Percentiles rank a stretch among this genome's conserved stretches.
Evolutionary conservation across 805 yeast species (phyloP).

Genomic region (Isabelozyma rhagii): DNA sequence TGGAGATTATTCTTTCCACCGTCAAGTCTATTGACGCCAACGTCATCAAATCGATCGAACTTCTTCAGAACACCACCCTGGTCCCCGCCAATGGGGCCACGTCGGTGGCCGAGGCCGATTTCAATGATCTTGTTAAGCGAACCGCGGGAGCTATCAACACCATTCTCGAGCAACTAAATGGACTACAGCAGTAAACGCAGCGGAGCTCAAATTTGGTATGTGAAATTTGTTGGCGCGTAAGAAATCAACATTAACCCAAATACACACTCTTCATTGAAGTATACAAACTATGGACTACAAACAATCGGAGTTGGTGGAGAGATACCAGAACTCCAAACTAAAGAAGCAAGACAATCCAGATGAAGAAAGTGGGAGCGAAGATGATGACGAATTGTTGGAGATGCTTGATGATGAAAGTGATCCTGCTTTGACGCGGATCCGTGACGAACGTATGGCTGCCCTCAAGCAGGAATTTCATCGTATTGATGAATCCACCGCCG

Average conservation of each 20-base stretch:
- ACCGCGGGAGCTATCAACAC: constrained; percentile 14
- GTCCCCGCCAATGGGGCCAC: background rate
- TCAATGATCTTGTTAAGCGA: constrained; percentile 13
- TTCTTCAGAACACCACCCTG: constrained; percentile 11
- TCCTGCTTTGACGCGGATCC: constrained; percentile 40
- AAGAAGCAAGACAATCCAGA: constrained; percentile 23
- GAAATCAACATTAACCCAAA: no score
- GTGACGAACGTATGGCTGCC: constrained; percentile 65
- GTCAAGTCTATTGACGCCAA: constrained; percentile 26
- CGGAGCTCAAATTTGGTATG: no score
- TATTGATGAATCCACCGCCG: constrained; percentile 26
- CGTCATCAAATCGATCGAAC: constrained; percentile 18
- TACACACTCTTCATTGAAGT: background rate
- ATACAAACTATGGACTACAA: constrained; percentile 26
- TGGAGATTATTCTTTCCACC: constrained; percentile 32
- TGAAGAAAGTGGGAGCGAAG: constrained; percentile 17
- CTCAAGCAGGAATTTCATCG: constrained; percentile 42
- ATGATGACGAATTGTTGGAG: constrained; percentile 45
- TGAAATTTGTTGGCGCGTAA: no score
- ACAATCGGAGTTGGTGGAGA: constrained; percentile 36
- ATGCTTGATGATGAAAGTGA: constrained; percentile 50
- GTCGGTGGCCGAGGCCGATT: background rate
- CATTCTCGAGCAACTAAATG: constrained; percentile 8
- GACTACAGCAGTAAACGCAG: background rate
- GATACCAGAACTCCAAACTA: constrained; percentile 42